Base-by-base conservation (phyloP, 306 rosid genomes). In the Quercus agrifolia region DNA sequence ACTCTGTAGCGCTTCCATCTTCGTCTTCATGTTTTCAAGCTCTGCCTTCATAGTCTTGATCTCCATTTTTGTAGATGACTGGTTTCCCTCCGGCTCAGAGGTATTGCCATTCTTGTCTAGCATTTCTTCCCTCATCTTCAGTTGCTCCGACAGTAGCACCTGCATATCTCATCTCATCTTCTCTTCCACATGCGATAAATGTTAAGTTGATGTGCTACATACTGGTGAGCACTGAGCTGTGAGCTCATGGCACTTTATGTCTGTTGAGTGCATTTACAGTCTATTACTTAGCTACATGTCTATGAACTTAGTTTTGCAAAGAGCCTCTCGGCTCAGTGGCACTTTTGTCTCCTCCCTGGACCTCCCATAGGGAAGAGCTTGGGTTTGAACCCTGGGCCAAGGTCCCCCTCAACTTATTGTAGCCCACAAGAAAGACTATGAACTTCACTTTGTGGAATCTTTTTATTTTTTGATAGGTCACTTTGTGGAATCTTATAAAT, bases 81-180 rank as follows among this genome's bases (percentile, higher is more conserved):
- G 85, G 78, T 88, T 87, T 85, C 70, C 87, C 13, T 86, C 97
- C 21, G 76, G 92, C 64, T 89, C 94, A 56, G 91, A 80, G 83
- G 77, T 78, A 23, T 83, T 73, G 57, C 87, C 85, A 49, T 77
- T 86, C 67, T 93, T 96, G 75, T 83, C 93, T 87, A 88, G 91
- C 93, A 91, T 87, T 30, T 88, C 86, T 73, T 82, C 64, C 81
- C 93, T 91, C 96, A 96, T 90, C 88, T 91, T 96, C 76, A 90
- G 78, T 88, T 96, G 99, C 89, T 96, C 97, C 52, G 88, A 85
- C 80, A 89, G 83, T 25, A 85, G 84, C 74, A 96, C 93, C 99
- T 91, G 94, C 94, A 70, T 33, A 73, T 72, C 73, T 58, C 61
- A 56, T 78, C 31, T 71, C 61, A 56, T 78, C 31, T 71, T 54